Evolutionary conservation across 2,329 filamentous ascomycete genomes (phyloP).

Genomic region (Colletotrichum tanaceti): DNA sequence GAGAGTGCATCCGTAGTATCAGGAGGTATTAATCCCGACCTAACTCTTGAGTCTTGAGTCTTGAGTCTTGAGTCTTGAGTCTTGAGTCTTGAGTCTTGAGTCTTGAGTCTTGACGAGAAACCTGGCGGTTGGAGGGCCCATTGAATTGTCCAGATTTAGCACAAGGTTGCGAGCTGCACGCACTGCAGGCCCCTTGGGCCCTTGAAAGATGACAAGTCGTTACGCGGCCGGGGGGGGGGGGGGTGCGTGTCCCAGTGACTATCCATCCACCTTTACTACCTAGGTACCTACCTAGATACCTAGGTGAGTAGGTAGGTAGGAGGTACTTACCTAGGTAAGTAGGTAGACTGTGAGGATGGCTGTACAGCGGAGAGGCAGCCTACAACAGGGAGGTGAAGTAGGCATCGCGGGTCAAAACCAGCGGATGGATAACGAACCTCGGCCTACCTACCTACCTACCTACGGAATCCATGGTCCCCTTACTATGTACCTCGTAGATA

Average conservation of each 20-base stretch:
- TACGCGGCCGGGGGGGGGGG: not conserved
- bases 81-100: not conserved
- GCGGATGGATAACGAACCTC: conserved; percentile 13
- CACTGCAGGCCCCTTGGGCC: conserved; percentile 13
- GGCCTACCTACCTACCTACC: too few relatives aligned
- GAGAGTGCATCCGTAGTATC: not conserved
- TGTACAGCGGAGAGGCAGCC: conserved; percentile 2
- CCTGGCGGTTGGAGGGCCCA: conserved; percentile 5
- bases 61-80: not conserved
- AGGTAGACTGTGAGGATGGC: too few relatives aligned
- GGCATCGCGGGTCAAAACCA: conserved; percentile 10
- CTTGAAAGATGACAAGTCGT: conserved; percentile 13
- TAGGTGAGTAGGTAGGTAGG: too few relatives aligned
- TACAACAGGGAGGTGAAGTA: conserved; percentile 16
- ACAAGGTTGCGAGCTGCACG: conserved; percentile 25
- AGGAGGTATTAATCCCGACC: conserved; percentile 1
- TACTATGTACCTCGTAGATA: too few relatives aligned
- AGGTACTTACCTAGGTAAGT: too few relatives aligned
- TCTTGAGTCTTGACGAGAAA: not conserved
- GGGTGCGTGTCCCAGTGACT: not conserved
- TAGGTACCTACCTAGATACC: too few relatives aligned
- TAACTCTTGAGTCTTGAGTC: not conserved
- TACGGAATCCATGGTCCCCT: too few relatives aligned
- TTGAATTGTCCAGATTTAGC: conserved; percentile 4
- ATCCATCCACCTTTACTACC: not conserved